Evolutionary conservation across 441 rosid genomes (phyloP), one percentile per base, ranked within the genome.

Genomic region (Gossypium davidsonii): DNA sequence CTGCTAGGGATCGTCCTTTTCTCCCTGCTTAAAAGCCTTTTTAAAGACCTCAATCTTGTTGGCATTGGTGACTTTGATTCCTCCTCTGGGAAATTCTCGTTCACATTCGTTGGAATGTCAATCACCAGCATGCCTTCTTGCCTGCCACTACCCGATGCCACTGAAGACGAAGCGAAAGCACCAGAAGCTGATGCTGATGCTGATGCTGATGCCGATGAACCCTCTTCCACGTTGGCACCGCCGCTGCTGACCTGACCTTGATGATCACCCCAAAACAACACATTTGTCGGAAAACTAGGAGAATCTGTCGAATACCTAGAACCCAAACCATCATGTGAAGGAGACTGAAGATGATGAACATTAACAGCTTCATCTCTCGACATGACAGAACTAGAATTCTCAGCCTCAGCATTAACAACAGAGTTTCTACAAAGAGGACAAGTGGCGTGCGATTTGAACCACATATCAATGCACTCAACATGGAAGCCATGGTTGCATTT

Each of bases 211-310:
- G 77, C 66, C 44, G 83, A 76, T 74, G 72, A 57, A 46, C 68
- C 80, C 76, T 77, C 85, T 17, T 85, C 91, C 78, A 84, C 80
- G 48, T 77, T 74, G 72, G 82, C 77, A 14, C 82, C 84, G 7
- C 87, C 81, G 6, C 87, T 83, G 73, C 85, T 89, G 42, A 92
- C 93, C 44, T 79, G 94, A 85, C 81, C 84, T 51, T 88, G 86
- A 46, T 90, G 86, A 46, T 90, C 82, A 3, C 97, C 98, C 97
- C 96, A 91, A 60, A 90, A 88, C 93, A 94, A 73, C 63, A 90
- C 90, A 66, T 92, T 94, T 3, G 98, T 92, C 0, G 98, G 94
- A 37, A 90, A 86, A 14, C 79, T 83, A 67, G 86, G 84, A 69
- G 89, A 80, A 46, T 92, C 96, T 23, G 76, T 31, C 0, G 85